Percentiles rank a stretch among this genome's conserved stretches.
These are phyloP conservation scores for Helotiales sp. DNA, from an alignment of 2,329 filamentous ascomycete genomes.

Conservation along the genomic window DNA sequence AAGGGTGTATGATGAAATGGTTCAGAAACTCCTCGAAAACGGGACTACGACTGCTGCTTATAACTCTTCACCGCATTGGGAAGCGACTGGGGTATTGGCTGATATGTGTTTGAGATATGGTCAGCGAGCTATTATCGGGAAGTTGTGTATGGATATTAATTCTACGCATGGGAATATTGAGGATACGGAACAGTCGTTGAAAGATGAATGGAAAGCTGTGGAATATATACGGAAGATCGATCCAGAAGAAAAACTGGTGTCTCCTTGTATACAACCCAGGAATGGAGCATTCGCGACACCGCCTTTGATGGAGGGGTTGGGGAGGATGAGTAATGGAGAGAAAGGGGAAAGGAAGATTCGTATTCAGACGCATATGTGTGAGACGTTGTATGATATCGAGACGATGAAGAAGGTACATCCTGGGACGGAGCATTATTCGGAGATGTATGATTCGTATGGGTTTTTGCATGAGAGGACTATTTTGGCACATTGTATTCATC, in stretches of 20 bases:
- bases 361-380: constrained; percentile 69
- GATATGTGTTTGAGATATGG: constrained; percentile 75
- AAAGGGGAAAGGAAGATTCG: constrained; percentile 42
- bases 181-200: constrained; percentile 37
- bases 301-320: constrained; percentile 53
- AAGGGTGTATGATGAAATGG: constrained; percentile 72
- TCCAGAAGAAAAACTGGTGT: constrained; percentile 46
- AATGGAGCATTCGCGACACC: not conserved
- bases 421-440: constrained; percentile 54
- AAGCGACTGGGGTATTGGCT: constrained; percentile 82
- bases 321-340: constrained; percentile 50
- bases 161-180: constrained; percentile 59
- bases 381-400: constrained; percentile 59
- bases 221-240: constrained; percentile 46
- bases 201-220: constrained; percentile 15
- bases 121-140: constrained; percentile 84
- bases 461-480: constrained; percentile 57
- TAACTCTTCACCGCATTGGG: constrained; percentile 83
- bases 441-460: constrained; percentile 57
- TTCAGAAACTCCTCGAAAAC: constrained; percentile 76
- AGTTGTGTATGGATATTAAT: constrained; percentile 69
- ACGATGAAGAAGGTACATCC: constrained; percentile 58
- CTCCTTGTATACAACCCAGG: constrained; percentile 45
- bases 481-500: constrained; percentile 65
- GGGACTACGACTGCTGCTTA: constrained; percentile 91